phyloP scores from a whole-genome alignment of 2,329 filamentous ascomycete species.

The Ophiostoma populinum region DNA sequence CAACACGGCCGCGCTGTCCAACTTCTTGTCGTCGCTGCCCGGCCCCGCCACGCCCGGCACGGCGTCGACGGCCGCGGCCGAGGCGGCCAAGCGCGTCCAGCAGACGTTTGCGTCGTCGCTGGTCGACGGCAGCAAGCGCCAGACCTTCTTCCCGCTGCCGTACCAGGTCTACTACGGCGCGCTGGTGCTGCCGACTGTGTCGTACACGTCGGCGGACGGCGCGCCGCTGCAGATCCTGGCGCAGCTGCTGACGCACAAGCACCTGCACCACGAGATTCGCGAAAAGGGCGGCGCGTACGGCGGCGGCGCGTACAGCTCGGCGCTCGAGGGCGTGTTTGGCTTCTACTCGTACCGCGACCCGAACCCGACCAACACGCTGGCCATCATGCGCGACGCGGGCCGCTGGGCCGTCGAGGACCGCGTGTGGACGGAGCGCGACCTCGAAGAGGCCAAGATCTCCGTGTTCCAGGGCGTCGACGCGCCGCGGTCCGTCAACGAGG shows the following conservation, averaged over 20 bases:
- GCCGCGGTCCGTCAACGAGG: constrained; percentile 68
- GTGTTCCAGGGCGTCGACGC: constrained; percentile 89
- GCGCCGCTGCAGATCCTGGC: constrained; percentile 77
- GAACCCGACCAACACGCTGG: constrained; percentile 75
- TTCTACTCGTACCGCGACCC: constrained; percentile 97
- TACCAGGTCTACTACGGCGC: constrained; percentile 96
- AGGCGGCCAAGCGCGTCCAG: constrained; percentile 4
- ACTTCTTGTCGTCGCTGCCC: constrained; percentile 51
- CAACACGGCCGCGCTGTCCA: constrained; percentile 55
- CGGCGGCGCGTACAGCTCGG: constrained; percentile 68
- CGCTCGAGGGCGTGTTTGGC: constrained; percentile 71
- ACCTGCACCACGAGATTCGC: constrained; percentile 90
- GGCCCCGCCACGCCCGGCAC: constrained; percentile 12
- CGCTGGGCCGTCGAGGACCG: constrained; percentile 60
- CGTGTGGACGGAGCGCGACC: constrained; percentile 63
- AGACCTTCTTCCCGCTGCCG: constrained; percentile 82
- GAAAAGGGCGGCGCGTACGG: constrained; percentile 97
- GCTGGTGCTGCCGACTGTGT: constrained; percentile 63
- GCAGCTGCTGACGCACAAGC: constrained; percentile 87
- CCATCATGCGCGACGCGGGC: constrained; percentile 69
- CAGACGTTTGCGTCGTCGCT: constrained; percentile 2
- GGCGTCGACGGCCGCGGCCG: neutral
- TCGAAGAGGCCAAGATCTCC: constrained; percentile 91
- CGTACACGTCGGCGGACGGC: constrained; percentile 59
- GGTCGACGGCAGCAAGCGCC: constrained; percentile 17